These are phyloP conservation scores for Umbelopsis sp. DNA, from an alignment of 371 early-diverging fungal genomes.

Conservation along the genomic window DNA sequence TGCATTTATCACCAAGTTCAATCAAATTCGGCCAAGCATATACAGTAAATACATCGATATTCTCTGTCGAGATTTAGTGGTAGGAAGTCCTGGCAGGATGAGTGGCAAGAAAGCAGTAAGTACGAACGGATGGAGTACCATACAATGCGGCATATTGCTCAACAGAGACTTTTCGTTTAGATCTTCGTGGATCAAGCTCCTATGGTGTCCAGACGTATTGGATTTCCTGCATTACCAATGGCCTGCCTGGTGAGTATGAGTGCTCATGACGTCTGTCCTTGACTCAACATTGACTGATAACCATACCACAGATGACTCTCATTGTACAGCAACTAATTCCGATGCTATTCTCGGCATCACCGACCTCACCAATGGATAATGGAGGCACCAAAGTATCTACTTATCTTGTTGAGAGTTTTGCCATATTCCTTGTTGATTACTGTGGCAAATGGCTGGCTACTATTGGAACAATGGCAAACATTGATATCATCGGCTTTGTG, in stretches of 20 bases:
- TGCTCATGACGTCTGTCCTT: background rate
- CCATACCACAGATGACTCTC: conserved; percentile 48
- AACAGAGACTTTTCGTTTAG: conserved; percentile 7
- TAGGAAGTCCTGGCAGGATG: conserved; percentile 58
- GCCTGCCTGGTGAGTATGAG: conserved; percentile 74
- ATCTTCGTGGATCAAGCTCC: conserved; percentile 84
- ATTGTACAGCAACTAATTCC: conserved; percentile 73
- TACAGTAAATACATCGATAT: conserved; percentile 88
- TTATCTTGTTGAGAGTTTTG: background rate
- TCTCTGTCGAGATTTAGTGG: conserved; percentile 85
- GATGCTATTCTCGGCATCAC: conserved; percentile 56
- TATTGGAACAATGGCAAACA: background rate
- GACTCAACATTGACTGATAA: conserved; percentile 7
- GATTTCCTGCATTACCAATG: conserved; percentile 88
- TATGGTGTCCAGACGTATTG: conserved; percentile 87
- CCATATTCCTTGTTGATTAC: background rate
- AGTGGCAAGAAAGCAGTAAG: conserved; percentile 40
- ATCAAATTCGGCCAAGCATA: conserved; percentile 87
- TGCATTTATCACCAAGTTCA: conserved; percentile 97
- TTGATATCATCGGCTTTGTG: background rate
- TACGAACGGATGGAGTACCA: conserved; percentile 26
- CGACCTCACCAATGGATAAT: background rate
- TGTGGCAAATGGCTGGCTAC: background rate
- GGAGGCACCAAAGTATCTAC: background rate
- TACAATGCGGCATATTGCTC: background rate